A percentile compares a stretch with the other conserved stretches of the same genome.
These are phyloP conservation scores for Colletotrichum salicis DNA, from an alignment of 2,329 filamentous ascomycete genomes.

Conservation along the genomic window DNA sequence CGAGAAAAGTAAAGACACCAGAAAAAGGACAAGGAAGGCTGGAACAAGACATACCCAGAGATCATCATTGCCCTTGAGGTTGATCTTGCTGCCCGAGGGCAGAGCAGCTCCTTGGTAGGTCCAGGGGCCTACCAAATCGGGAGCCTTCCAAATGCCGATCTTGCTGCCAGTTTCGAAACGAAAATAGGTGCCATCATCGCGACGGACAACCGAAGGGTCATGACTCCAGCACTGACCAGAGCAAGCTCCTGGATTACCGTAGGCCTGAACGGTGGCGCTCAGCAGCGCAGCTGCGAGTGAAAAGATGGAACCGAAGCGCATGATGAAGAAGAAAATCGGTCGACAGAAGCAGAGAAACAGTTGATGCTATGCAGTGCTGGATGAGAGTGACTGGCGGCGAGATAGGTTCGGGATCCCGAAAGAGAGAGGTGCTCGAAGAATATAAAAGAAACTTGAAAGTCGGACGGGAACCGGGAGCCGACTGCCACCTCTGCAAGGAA, in stretches of 20 bases:
- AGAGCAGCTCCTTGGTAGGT: conserved; percentile 53
- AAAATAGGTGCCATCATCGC: conserved; percentile 54
- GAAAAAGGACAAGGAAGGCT: too few species aligned
- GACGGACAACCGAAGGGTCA: conserved; percentile 52
- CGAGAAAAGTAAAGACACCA: background rate
- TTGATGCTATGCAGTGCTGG: background rate
- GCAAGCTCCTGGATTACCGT: conserved; percentile 49
- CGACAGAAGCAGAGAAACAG: background rate
- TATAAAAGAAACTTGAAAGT: background rate
- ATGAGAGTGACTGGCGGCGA: background rate
- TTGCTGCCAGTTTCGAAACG: conserved; percentile 54
- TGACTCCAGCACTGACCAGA: conserved; percentile 50
- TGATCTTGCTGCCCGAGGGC: conserved; percentile 50
- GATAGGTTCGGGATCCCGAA: background rate
- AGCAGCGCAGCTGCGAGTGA: conserved; percentile 26
- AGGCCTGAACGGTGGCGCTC: conserved; percentile 29
- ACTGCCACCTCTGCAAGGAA: background rate
- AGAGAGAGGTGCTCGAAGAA: background rate
- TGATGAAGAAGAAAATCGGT: background rate
- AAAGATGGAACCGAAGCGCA: conserved; percentile 24
- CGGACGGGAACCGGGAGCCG: background rate
- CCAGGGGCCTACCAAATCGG: conserved; percentile 54
- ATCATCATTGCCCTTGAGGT: conserved; percentile 51
- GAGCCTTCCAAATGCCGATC: conserved; percentile 52
- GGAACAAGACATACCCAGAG: conserved; percentile 51